phyloP scores from a whole-genome alignment of 495 filamentous ascomycete species.

The Penicillium cinerascens region DNA sequence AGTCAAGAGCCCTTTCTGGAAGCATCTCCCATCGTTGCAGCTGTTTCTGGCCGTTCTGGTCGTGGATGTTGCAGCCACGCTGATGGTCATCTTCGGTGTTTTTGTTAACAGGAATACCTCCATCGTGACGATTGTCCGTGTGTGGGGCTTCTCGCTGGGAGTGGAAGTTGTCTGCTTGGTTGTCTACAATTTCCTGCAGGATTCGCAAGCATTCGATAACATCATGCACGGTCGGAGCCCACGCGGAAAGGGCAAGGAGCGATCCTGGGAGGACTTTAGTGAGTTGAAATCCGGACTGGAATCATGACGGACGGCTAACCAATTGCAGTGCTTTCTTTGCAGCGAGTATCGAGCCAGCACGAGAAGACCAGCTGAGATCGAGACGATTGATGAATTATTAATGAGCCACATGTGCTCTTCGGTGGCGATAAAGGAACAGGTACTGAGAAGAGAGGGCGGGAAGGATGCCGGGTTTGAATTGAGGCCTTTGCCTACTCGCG shows the following conservation, averaged over 20 bases:
- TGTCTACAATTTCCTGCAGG: constrained; percentile 74
- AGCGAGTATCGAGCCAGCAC: constrained; percentile 64
- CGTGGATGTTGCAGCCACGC: constrained; percentile 78
- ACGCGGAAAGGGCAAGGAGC: constrained; percentile 70
- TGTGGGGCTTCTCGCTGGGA: constrained; percentile 88
- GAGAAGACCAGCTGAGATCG: constrained; percentile 4
- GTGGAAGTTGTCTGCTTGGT: constrained; percentile 64
- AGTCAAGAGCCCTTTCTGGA: constrained; percentile 84
- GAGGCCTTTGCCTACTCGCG: background rate
- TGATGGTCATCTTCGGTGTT: constrained; percentile 80
- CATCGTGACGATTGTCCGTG: constrained; percentile 75
- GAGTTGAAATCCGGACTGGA: constrained; percentile 31
- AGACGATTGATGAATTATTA: background rate
- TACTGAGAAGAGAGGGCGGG: background rate
- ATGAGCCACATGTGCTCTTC: background rate
- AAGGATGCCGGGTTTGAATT: background rate
- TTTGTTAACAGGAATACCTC: constrained; percentile 65
- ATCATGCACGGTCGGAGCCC: constrained; percentile 85
- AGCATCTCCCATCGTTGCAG: constrained; percentile 78
- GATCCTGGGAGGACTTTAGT: constrained; percentile 82
- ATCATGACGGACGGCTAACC: constrained; percentile 17
- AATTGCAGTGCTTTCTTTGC: constrained; percentile 68
- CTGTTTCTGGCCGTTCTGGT: constrained; percentile 69
- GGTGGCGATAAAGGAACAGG: background rate
- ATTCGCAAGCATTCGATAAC: constrained; percentile 76